Base-by-base conservation (phyloP, 495 filamentous ascomycete genomes). In the Trichoderma virens region DNA sequence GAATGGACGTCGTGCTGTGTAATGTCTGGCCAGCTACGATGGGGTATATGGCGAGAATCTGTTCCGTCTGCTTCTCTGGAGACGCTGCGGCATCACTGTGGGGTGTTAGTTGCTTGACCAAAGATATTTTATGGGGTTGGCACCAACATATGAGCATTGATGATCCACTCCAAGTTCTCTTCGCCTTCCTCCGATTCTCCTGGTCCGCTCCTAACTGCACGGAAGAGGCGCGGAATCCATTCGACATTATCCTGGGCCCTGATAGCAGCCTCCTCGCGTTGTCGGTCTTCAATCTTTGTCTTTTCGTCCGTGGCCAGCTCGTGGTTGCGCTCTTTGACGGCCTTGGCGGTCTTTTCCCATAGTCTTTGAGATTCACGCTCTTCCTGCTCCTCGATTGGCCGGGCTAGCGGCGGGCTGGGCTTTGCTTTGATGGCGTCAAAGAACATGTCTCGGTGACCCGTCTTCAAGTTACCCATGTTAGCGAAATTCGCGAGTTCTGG, bases 221-320 rank as follows among this genome's bases (percentile, higher is more conserved):
- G 83, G 80, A 99, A 99, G 20, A 97, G 83, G 64, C 83, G 82
- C 8, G 94, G 93, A 62, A 85, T 86, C 95, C 95, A 99, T 65
- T 96, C 92, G 16, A 93, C 79, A 59, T 89, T 91, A 11, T 94
- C 87, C 32, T 92, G 86, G 35, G 81, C 83, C 67, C 94, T 85
- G 71, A 85, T 85, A 43, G 92, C 90, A 2, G 95, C 91, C 71
- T 97, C 93, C 43, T 90, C 87, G 71, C 94, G 82, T 76, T 99
- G 94, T 68, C 79, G 85, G 65, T 98, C 92, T 72, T 99, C 94
- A 68, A 98, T 90, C 74, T 88, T 90, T 20, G 87, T 92, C 78
- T 99, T 99, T 72, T 97, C 94, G 45, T 93, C 91, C 8, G 94
- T 99, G 5, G 94, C 94, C 13, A 84, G 79, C 68, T 91, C 88